Percentiles rank a stretch among this genome's conserved stretches.
These are phyloP conservation scores for Vicia faba DNA, from an alignment of 306 rosid genomes.

Conservation along the genomic window DNA sequence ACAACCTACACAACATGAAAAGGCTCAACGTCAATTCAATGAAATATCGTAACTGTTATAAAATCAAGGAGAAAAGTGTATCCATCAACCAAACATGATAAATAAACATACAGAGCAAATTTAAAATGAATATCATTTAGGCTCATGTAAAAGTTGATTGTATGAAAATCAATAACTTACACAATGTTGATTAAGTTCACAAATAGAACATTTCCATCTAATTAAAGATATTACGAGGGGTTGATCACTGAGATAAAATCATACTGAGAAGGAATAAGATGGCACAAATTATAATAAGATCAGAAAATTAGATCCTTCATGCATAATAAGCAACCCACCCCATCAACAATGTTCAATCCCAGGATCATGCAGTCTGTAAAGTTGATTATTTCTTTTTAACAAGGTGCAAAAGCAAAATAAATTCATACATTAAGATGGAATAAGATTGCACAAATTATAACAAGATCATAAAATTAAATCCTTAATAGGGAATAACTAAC, in stretches of 20 bases:
- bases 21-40: constrained; percentile 9
- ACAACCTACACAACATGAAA: constrained; percentile 37
- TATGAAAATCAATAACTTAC: neutral
- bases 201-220: neutral
- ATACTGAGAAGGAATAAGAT: neutral
- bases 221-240: neutral
- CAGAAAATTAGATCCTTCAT: neutral
- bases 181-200: neutral
- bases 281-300: neutral
- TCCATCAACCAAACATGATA: constrained; percentile 4
- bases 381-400: constrained; percentile 3
- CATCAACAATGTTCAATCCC: neutral
- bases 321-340: neutral
- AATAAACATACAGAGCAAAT: neutral
- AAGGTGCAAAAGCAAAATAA: neutral
- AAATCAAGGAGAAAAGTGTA: constrained; percentile 1
- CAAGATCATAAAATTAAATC: neutral
- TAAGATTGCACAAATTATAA: neutral
- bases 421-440: neutral
- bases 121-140: neutral
- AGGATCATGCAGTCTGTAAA: neutral
- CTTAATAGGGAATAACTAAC: neutral
- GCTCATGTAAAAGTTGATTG: neutral
- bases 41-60: constrained; percentile 10
- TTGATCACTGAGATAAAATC: neutral